A percentile compares a stretch with the other conserved stretches of the same genome.
phyloP scores from a whole-genome alignment of 139 green algal species.

The Tetraselmis chui region DNA sequence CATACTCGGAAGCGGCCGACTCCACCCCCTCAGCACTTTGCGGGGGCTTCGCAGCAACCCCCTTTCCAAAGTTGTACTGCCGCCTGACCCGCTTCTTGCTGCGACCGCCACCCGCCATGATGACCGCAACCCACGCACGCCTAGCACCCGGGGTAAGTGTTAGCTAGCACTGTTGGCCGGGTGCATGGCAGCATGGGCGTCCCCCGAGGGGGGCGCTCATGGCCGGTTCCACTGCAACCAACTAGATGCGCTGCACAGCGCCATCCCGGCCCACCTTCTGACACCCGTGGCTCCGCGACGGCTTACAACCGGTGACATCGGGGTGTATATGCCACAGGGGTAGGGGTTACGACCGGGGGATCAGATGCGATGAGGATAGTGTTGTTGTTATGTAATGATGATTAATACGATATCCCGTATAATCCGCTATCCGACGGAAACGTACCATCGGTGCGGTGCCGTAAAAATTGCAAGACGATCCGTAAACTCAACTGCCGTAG shows the following conservation, averaged over 20 bases:
- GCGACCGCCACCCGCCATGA: no score
- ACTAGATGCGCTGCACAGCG: background rate
- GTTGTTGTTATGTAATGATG: slow-evolving; percentile 1
- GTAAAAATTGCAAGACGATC: no score
- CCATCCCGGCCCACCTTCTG: background rate
- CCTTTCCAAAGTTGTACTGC: no score
- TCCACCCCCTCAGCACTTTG: no score
- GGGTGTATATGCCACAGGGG: background rate
- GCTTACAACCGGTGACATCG: background rate
- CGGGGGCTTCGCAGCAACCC: no score
- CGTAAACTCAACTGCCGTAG: no score
- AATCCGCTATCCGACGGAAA: background rate
- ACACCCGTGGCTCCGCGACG: background rate
- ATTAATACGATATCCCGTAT: background rate
- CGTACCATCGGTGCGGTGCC: background rate
- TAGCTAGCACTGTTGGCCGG: background rate
- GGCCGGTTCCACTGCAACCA: background rate
- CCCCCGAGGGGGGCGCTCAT: background rate
- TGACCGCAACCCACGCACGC: background rate
- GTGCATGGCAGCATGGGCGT: background rate
- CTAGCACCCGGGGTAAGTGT: background rate
- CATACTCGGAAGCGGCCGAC: no score
- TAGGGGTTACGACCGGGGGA: background rate
- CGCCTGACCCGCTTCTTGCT: no score
- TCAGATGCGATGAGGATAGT: background rate